Percentiles rank a stretch among this genome's conserved stretches.
Evolutionary conservation across 495 filamentous ascomycete genomes (phyloP).

Genomic region (Aspergillus funiculosus): DNA sequence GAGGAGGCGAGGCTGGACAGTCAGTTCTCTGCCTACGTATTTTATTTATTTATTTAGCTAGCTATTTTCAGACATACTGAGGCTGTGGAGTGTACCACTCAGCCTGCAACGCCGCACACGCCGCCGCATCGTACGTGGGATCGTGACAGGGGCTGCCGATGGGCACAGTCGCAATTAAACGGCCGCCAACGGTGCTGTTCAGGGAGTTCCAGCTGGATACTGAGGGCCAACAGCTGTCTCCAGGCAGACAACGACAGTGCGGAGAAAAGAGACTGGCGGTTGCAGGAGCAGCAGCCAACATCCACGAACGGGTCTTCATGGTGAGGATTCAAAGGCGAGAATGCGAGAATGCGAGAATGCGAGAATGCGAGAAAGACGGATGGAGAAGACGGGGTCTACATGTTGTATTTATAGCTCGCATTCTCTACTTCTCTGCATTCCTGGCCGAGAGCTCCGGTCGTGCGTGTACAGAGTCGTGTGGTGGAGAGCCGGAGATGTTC

Average conservation of each 20-base stretch:
- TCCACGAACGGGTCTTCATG: conserved; percentile 30
- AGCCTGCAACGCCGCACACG: conserved; percentile 26
- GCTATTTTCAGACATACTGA: too few species aligned
- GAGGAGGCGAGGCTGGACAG: conserved; percentile 25
- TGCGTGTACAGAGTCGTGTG: too few species aligned
- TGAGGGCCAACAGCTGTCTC: conserved; percentile 46
- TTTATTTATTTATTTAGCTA: too few species aligned
- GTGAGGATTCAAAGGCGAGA: too few species aligned
- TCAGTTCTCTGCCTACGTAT: too few species aligned
- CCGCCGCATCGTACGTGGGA: conserved; percentile 29
- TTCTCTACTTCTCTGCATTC: too few species aligned
- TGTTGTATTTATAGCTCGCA: too few species aligned
- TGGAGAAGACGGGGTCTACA: too few species aligned
- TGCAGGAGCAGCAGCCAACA: conserved; percentile 20
- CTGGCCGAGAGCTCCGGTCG: too few species aligned
- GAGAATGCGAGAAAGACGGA: too few species aligned
- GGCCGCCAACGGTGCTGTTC: conserved; percentile 42
- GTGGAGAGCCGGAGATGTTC: conserved; percentile 20
- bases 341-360: too few species aligned
- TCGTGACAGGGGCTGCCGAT: conserved; percentile 45
- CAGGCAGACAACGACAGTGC: conserved; percentile 34
- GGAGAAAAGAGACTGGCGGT: too few species aligned
- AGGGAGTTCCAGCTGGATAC: conserved; percentile 33
- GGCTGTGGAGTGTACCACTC: conserved; percentile 29
- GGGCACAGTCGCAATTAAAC: conserved; percentile 42